Evolutionary conservation across 495 filamentous ascomycete species (phyloP).

Genomic region (Xylaria nigripes): DNA sequence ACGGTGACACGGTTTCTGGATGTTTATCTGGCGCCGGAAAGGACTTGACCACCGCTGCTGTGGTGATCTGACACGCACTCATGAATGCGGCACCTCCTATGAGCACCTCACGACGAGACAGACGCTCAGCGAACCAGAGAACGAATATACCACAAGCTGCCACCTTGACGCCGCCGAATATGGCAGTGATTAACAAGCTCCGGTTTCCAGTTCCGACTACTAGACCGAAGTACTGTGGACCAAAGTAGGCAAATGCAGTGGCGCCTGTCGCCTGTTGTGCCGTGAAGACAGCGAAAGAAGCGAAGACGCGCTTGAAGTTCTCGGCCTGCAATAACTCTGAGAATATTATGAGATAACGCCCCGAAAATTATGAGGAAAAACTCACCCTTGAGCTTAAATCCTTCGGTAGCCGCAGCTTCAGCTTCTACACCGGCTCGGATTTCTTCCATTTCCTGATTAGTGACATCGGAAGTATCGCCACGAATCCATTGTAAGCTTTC

Average conservation of each 20-base stretch:
- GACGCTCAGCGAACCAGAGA: conserved; percentile 31
- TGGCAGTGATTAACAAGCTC: conserved; percentile 40
- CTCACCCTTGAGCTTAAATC: conserved; percentile 18
- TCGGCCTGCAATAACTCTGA: conserved; percentile 28
- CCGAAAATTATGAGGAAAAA: not conserved
- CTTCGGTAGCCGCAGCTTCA: conserved; percentile 24
- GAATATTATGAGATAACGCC: not conserved
- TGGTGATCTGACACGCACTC: conserved; percentile 25
- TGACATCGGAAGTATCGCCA: conserved; percentile 30
- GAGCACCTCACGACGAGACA: conserved; percentile 32
- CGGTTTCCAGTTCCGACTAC: conserved; percentile 35
- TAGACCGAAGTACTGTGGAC: conserved; percentile 42
- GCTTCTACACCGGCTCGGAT: conserved; percentile 31
- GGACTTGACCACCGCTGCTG: conserved; percentile 29
- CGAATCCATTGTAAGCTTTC: conserved; percentile 42
- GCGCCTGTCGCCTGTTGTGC: conserved; percentile 38
- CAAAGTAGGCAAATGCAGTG: conserved; percentile 29
- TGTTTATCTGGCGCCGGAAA: conserved; percentile 26
- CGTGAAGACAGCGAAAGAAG: conserved; percentile 43
- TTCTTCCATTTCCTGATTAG: conserved; percentile 35
- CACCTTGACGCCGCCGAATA: conserved; percentile 46
- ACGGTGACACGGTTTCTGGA: conserved; percentile 27
- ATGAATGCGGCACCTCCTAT: conserved; percentile 36
- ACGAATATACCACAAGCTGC: conserved; percentile 35
- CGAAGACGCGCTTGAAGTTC: conserved; percentile 31